Evolutionary conservation across 2,329 filamentous ascomycete genomes (phyloP), one percentile per base, ranked within the genome.

Genomic region (Xylariaceae sp.): DNA sequence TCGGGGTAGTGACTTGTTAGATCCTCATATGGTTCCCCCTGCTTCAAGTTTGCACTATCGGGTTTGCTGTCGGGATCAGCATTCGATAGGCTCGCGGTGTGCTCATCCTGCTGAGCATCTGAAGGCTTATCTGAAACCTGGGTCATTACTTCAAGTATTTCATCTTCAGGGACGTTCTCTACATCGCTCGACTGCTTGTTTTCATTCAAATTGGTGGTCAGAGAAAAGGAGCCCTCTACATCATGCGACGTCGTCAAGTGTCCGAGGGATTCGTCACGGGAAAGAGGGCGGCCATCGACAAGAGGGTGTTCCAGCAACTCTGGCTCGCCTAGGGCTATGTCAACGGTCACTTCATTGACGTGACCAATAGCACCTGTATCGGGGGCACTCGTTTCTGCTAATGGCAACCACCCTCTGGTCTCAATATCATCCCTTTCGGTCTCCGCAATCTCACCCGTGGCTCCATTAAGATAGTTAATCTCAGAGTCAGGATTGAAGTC

Each of bases 381-480:
- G 8, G 36, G 46, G 19, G 44, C 16, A 44, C 53, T 49, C 3
- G 43, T 21, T 22, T 50, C 45, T n/a, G 53, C 41, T 47, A 29
- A 43, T 43, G 61, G 56, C 5, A 54, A 18, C 61, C 59, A 65
- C 34, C 41, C 56, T 32, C 26, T 40, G 42, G 50, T 26, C 16
- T 57, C 45, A 21, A 39, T 9, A 47, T 51, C 47, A 43, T 52
- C 50, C 10, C 37, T 45, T 29, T 57, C 54, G 8, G 51, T 16
- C 32, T 60, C 55, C 37, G 46, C 49, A n/a, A 53, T 61, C 47
- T 56, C 54, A n/a, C 49, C 22, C 16, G 54, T 51, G 2, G 54
- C 34, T 26, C 57, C 57, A 19, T 64, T 60, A 49, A 58, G 51
- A 47, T 63, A 65, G 26, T 64, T 61, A 46, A 63, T 62, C 47